phyloP scores from a whole-genome alignment of 805 yeast species.

The Saccharomycopsis babjevae region DNA sequence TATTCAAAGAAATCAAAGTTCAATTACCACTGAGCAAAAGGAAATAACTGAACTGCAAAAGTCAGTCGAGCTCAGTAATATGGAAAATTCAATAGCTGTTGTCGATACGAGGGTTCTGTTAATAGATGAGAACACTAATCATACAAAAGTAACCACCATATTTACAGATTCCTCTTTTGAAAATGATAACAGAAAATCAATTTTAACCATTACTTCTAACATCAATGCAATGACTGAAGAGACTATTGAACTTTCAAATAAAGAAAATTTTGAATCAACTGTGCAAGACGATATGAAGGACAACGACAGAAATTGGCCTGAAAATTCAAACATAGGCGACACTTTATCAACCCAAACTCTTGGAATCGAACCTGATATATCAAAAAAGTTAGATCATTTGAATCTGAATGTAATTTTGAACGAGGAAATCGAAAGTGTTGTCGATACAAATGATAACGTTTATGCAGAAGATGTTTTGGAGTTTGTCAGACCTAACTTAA shows the following conservation, averaged over 20 bases:
- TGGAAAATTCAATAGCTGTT: neutral
- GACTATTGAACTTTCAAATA: neutral
- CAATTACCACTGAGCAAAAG: neutral
- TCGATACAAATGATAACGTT: neutral
- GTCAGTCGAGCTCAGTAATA: neutral
- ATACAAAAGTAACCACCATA: too few relatives aligned
- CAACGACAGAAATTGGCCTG: neutral
- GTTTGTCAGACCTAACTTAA: neutral
- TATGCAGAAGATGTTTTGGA: neutral
- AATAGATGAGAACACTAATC: neutral
- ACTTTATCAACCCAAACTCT: neutral
- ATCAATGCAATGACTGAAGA: neutral
- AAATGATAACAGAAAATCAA: too few relatives aligned
- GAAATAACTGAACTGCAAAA: neutral
- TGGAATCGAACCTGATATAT: neutral
- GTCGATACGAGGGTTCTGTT: neutral
- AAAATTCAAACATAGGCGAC: neutral
- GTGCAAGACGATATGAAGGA: too few relatives aligned
- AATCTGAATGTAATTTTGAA: neutral
- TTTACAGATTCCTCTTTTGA: too few relatives aligned
- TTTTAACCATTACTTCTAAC: too few relatives aligned
- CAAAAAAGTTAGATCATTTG: neutral
- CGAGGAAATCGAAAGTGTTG: neutral
- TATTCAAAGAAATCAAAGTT: neutral
- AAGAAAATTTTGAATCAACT: neutral